Evolutionary conservation across 1,139 yeast genomes (phyloP), one percentile per base, ranked within the genome.

Genomic region (Lodderomyces jiufengensis): DNA sequence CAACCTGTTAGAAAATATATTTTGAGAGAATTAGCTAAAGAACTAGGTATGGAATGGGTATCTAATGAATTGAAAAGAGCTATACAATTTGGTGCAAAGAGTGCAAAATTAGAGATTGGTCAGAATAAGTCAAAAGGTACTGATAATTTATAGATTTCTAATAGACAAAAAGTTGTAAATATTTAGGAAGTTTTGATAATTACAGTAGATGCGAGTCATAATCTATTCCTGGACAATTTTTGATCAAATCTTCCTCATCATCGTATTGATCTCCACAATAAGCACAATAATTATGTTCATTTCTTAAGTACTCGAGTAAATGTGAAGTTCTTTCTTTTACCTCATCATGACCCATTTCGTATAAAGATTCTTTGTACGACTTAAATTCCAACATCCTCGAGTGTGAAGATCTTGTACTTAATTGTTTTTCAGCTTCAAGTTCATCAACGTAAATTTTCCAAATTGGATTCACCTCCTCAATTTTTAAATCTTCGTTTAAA

Each of bases 51-150:
- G 28, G 55, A 47, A 0, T 73, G 72, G 57, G 94, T 87, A 0
- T 64, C 79, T 15, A 61, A 66, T 24, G 97, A 92, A 52, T 77
- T 83, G n/a, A 92, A 92, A 54, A 66, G 98, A 33, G 99, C 99
- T 0, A 88, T 92, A 42, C 98, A 92, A 53, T 92, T 92, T 60
- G 99, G 99, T 0, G 85, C 97, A 1, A 80, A 84, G 47, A 84
- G 95, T 52, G 98, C 99, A 2, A 92, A 92, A 55, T 77, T 92
- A 80, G 92, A 84, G 45, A 61, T 75, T 8, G 92, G 90, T 0
- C 76, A 80, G 34, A 77, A 82, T 8, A 78, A 75, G 48, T 59
- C 67, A 21, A 79, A 76, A 48, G 94, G 95, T 2, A 78, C 84
- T 0, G 85, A 80, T 45, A 39, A 38, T 24, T 42, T 62, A 32